Evolutionary conservation across 768 basidiomycete species (phyloP).

Genomic region (Pulveroboletus sp.): DNA sequence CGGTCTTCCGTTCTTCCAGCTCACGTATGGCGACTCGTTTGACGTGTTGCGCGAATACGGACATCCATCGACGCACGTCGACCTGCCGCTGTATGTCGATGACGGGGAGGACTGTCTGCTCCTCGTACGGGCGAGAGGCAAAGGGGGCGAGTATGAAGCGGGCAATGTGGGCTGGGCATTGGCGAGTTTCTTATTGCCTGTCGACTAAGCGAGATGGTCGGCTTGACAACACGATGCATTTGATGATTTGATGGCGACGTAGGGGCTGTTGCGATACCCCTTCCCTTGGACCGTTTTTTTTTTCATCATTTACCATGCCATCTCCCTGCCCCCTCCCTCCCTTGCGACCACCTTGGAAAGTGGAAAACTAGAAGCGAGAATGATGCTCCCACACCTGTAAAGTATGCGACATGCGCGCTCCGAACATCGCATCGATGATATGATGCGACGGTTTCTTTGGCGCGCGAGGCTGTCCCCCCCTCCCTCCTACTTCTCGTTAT

Average conservation of each 20-base stretch:
- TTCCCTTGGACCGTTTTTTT: too few relatives aligned
- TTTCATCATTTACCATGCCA: too few relatives aligned
- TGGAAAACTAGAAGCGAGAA: background rate
- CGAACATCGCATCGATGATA: background rate
- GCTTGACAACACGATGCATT: conserved; percentile 1
- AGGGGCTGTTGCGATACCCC: conserved; percentile 14
- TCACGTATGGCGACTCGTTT: conserved; percentile 57
- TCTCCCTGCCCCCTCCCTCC: too few relatives aligned
- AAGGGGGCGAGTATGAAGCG: conserved; percentile 20
- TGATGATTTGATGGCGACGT: conserved; percentile 4
- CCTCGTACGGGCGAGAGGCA: conserved; percentile 51
- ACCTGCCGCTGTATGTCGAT: conserved; percentile 74
- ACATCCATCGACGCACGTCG: conserved; percentile 68
- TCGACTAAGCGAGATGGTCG: conserved; percentile 31
- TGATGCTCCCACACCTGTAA: background rate
- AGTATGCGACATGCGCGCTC: background rate
- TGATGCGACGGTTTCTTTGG: background rate
- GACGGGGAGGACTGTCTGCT: conserved; percentile 74
- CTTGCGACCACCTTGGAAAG: too few relatives aligned
- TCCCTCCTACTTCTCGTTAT: background rate
- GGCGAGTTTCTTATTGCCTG: conserved; percentile 73
- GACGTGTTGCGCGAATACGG: conserved; percentile 73
- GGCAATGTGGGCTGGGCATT: conserved; percentile 73
- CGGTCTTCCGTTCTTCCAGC: conserved; percentile 70
- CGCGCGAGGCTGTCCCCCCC: conserved; percentile 1